These are phyloP conservation scores for Flaveria brownii DNA, from an alignment of 129 eudicot genomes.

Conservation along the genomic window DNA sequence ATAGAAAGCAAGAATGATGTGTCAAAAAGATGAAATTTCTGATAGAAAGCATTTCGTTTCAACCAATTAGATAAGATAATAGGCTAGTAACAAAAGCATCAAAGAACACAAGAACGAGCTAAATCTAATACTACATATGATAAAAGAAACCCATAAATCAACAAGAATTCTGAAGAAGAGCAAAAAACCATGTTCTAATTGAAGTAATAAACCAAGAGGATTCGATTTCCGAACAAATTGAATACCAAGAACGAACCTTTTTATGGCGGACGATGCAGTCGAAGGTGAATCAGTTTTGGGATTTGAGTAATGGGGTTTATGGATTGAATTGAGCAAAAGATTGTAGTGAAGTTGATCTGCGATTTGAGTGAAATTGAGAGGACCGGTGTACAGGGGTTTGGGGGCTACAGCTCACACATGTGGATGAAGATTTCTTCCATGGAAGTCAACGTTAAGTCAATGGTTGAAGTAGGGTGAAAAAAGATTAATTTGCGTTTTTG, in stretches of 20 bases:
- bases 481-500: neutral
- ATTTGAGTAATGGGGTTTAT: neutral
- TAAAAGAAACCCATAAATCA: slow-evolving; percentile 19
- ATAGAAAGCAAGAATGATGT: slow-evolving; percentile 6
- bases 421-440: slow-evolving; percentile 29
- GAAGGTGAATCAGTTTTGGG: neutral
- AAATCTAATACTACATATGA: neutral
- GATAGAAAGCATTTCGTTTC: neutral
- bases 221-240: neutral
- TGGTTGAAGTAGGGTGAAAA: neutral
- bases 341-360: slow-evolving; percentile 16
- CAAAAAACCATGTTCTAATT: slow-evolving; percentile 22
- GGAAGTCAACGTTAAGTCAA: slow-evolving; percentile 23
- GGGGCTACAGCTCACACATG: slow-evolving; percentile 25
- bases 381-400: slow-evolving; percentile 10
- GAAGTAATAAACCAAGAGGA: slow-evolving; percentile 17
- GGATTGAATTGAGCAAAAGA: slow-evolving; percentile 17
- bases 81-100: neutral
- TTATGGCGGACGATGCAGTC: neutral
- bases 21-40: neutral
- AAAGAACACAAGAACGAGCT: neutral
- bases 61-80: neutral
- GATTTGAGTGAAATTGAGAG: slow-evolving; percentile 12
- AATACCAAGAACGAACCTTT: slow-evolving; percentile 27
- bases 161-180: neutral